Evolutionary conservation across 169 alveolate species (phyloP), one percentile per base, ranked within the genome.

Genomic region (Cardiosporidium cionae): DNA sequence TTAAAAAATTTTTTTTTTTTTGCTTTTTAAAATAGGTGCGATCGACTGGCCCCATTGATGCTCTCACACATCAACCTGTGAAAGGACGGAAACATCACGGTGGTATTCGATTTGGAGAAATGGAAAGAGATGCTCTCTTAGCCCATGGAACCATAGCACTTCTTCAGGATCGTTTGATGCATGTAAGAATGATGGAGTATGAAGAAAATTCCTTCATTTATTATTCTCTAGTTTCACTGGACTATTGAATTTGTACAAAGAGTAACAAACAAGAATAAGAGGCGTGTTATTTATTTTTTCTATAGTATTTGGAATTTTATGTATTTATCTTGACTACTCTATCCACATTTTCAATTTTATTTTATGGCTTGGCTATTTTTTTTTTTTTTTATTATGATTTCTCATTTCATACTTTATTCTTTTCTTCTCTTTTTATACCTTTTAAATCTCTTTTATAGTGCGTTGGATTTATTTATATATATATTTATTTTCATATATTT

Each of bases 61-160:
- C 97, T 22, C 83, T 96, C 32, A 97, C 99, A 63, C 91, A 96
- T 68, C 99, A 98, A 86, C 99, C 99, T 29, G 95, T 96, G 28
- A 96, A 98, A 85, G 99, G 99, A 1, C 91, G 99, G 75, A 96
- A 96, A 86, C 92, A 92, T 80, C 97, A 94, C 70, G 99, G 99
- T 32, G 99, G 99, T 52, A 96, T 96, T 33, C 93, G 99, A 79
- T 83, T 95, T 68, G 99, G 99, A 32, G 99, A 98, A 88, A 98
- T 98, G 99, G 99, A 98, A 84, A 92, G 99, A 70, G 99, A 98
- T 84, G 95, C 99, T 3, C 81, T 98, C 32, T 91, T 98, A 36
- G 98, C 99, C 16, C 99, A 98, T 79, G 99, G 99, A 27, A 96
- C 98, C 36, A 87, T 99, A 32, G 95, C 91, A 82, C 81, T 95